A percentile compares a stretch with the other conserved stretches of the same genome.
Evolutionary conservation across 2,329 filamentous ascomycete species (phyloP).

Genomic region (Calonectria pseudoturangicola): DNA sequence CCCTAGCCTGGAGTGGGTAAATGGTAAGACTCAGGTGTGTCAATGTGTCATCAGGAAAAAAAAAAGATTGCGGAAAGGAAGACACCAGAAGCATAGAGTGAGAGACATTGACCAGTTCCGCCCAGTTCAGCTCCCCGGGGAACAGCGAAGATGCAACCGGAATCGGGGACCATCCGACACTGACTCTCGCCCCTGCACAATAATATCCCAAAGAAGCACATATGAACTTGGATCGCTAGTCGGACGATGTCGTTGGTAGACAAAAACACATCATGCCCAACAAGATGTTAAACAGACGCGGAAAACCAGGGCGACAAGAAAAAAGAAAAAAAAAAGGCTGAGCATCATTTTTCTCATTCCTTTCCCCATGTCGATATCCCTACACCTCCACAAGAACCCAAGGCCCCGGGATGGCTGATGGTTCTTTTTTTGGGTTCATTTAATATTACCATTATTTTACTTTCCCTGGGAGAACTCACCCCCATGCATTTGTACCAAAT

Average conservation of each 20-base stretch:
- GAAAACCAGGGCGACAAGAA: constrained; percentile 7
- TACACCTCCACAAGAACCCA: constrained; percentile 25
- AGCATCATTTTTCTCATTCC: constrained; percentile 26
- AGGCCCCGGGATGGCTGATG: constrained; percentile 17
- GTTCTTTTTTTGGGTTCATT: constrained; percentile 30
- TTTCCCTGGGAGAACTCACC: neutral
- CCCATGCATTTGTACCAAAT: constrained; percentile 5
- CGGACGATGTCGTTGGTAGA: neutral
- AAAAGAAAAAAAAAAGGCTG: constrained; percentile 8
- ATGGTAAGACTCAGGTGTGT: constrained; percentile 18
- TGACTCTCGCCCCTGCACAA: constrained; percentile 20
- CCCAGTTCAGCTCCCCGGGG: constrained; percentile 16
- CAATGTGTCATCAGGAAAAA: constrained; percentile 26
- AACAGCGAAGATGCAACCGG: constrained; percentile 3
- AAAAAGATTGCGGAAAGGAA: constrained; percentile 8
- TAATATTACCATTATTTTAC: constrained; percentile 14
- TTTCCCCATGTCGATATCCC: constrained; percentile 6
- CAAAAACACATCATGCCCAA: neutral
- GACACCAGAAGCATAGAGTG: constrained; percentile 15
- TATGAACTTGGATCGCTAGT: constrained; percentile 4
- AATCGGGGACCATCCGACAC: constrained; percentile 15
- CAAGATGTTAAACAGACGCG: constrained; percentile 22
- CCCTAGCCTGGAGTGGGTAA: constrained; percentile 19
- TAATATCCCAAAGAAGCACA: constrained; percentile 2
- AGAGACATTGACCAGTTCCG: constrained; percentile 27